phyloP scores from a whole-genome alignment of 1,284 basidiomycete genomes.

The Leccinum subrobustum region DNA sequence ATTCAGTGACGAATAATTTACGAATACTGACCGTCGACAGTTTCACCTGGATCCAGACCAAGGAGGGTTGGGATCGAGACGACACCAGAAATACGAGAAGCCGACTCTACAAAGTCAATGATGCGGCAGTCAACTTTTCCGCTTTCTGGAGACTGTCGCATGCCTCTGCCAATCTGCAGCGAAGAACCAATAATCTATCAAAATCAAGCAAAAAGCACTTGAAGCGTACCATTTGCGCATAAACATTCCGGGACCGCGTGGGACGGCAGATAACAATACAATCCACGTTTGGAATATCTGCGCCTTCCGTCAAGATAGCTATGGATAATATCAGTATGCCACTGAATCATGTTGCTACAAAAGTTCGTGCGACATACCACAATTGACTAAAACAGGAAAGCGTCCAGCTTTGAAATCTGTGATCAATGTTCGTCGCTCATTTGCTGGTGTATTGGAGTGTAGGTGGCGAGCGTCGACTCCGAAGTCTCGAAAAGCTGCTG shows the following conservation, averaged over 20 bases:
- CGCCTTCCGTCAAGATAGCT: conserved; percentile 91
- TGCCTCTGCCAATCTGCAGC: conserved; percentile 86
- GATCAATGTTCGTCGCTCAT: conserved; percentile 67
- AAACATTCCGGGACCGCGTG: conserved; percentile 86
- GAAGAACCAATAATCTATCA: neutral
- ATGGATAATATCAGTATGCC: conserved; percentile 4
- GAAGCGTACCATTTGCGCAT: conserved; percentile 83
- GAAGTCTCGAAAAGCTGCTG: conserved; percentile 67
- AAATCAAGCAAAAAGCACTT: neutral
- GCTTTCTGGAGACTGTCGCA: conserved; percentile 80
- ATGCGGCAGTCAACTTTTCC: conserved; percentile 87
- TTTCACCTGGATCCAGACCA: conserved; percentile 75
- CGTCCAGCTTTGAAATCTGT: conserved; percentile 66
- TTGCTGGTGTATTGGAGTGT: conserved; percentile 66
- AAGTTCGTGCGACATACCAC: conserved; percentile 52
- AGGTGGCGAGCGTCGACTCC: conserved; percentile 89
- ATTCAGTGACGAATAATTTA: conserved; percentile 1
- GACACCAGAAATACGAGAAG: conserved; percentile 67
- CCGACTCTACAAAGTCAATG: conserved; percentile 89
- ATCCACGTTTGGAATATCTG: conserved; percentile 91
- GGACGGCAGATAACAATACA: conserved; percentile 87
- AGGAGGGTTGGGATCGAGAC: conserved; percentile 84
- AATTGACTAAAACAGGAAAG: conserved; percentile 91
- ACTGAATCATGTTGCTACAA: neutral
- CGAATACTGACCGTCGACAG: conserved; percentile 56